Evolutionary conservation across 768 basidiomycete species (phyloP).

Genomic region (Boletus vinaceobasis): DNA sequence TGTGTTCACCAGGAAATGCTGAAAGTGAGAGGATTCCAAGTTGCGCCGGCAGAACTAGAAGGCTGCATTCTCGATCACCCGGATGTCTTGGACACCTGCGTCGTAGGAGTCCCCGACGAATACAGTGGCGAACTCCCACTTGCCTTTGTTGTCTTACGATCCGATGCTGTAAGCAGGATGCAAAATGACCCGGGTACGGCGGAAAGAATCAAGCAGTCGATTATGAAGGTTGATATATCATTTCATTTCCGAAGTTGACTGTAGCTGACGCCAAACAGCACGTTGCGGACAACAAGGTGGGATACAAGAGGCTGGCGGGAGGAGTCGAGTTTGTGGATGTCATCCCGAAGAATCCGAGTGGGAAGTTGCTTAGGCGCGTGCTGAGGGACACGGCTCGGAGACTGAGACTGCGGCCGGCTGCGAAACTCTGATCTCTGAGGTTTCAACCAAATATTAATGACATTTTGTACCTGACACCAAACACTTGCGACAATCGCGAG

Average conservation of each 20-base stretch:
- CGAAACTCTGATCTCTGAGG: slow-evolving; percentile 26
- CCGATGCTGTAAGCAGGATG: slow-evolving; percentile 37
- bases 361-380: slow-evolving; percentile 59
- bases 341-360: slow-evolving; percentile 69
- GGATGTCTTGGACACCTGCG: slow-evolving; percentile 59
- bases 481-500: not conserved
- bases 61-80: slow-evolving; percentile 60
- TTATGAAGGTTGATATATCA: slow-evolving; percentile 49
- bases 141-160: slow-evolving; percentile 60
- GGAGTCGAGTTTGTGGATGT: slow-evolving; percentile 60
- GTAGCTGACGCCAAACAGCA: slow-evolving; percentile 35
- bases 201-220: slow-evolving; percentile 34
- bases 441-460: not conserved
- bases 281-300: slow-evolving; percentile 54
- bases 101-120: slow-evolving; percentile 67
- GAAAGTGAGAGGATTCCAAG: slow-evolving; percentile 58
- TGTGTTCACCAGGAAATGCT: slow-evolving; percentile 55
- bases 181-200: slow-evolving; percentile 30
- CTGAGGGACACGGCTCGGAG: slow-evolving; percentile 48
- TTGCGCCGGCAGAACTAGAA: slow-evolving; percentile 66
- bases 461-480: not conserved
- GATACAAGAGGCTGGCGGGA: slow-evolving; percentile 59
- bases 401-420: slow-evolving; percentile 4
- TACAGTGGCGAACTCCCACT: slow-evolving; percentile 74
- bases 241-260: not conserved